Base-by-base conservation (phyloP, 2,329 filamentous ascomycete species). In the Simplicillium aogashimaense region DNA sequence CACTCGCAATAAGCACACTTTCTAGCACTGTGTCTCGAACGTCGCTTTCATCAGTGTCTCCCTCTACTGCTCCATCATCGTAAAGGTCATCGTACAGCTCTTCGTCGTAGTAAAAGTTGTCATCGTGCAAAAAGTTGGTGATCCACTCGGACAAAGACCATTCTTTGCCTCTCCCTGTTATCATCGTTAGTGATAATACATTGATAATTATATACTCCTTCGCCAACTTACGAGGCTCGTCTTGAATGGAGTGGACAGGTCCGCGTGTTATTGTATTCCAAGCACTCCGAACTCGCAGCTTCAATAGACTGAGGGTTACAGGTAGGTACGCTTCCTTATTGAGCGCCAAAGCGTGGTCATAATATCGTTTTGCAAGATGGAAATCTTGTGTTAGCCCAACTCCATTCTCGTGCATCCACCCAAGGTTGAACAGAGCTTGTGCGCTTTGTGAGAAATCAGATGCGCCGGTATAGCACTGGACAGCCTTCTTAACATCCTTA, bases 381-480 rank as follows among this genome's bases (percentile, higher is more conserved):
- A 94, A 98, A 56, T 98, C 92, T 57, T 98, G 92, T 40, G 85
- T 83, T 15, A 97, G 76, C 2, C 89, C 87, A 37, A 97, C 72
- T 7, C 92, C 92, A 54, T 97, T 95, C 63, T 98, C 92, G 55
- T 98, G 88, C 90, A 98, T 97, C 92, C 92, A 98, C 5, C 92
- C 94, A 12, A 98, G 70, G 53, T 98, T 97, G 76, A 88, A 98
- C 42, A 95, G 78, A 12, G 94, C 92, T 62, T 98, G 94, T 3
- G 90, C 92, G 51, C 87, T 94, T 55, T 88, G 83, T 50, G 90
- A 81, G 44, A 85, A 88, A 55, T 98, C 92, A 0, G 89, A 89
- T 2, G 92, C 92, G 4, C 86, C 85, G 39, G 85, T 83, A 53
- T 98, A 98, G 65, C 92, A 98, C 35, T 84, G 81, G 0, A 89